Conservation (phyloP, 139 green algal genomes). For the Nannochloris sp. region DNA sequence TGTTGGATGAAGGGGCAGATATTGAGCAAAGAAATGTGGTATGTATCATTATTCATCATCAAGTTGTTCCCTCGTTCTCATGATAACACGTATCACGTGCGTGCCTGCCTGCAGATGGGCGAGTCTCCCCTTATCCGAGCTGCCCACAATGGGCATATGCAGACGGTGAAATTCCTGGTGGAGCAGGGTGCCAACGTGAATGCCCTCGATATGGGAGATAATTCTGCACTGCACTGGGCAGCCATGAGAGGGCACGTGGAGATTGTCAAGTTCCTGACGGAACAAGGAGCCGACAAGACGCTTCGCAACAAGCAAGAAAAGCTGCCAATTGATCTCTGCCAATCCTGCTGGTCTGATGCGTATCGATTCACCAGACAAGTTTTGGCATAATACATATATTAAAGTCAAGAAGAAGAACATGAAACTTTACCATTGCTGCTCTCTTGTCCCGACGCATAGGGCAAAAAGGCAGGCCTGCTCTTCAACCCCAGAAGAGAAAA, state of each 20-base stretch:
- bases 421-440: background rate
- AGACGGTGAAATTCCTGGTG: constrained; percentile 67
- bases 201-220: constrained; percentile 80
- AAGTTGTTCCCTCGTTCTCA: too few species aligned
- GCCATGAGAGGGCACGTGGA: constrained; percentile 93
- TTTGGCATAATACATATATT: constrained; percentile 22
- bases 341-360: constrained; percentile 64
- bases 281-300: constrained; percentile 44
- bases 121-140: constrained; percentile 75
- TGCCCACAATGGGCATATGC: constrained; percentile 84
- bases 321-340: constrained; percentile 40
- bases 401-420: too few species aligned
- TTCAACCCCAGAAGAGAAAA: constrained; percentile 75
- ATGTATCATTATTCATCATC: constrained; percentile 15
- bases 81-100: background rate
- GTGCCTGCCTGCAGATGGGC: constrained; percentile 57
- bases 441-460: constrained; percentile 53
- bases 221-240: constrained; percentile 90
- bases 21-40: constrained; percentile 83
- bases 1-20: constrained; percentile 77
- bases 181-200: constrained; percentile 61
- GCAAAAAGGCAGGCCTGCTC: constrained; percentile 69
- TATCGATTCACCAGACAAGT: constrained; percentile 61
- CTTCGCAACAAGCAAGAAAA: constrained; percentile 69
- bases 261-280: constrained; percentile 71